Percentiles rank a stretch among this genome's conserved stretches.
Evolutionary conservation across 768 basidiomycete species (phyloP).

Genomic region (Phallus indusiatus): DNA sequence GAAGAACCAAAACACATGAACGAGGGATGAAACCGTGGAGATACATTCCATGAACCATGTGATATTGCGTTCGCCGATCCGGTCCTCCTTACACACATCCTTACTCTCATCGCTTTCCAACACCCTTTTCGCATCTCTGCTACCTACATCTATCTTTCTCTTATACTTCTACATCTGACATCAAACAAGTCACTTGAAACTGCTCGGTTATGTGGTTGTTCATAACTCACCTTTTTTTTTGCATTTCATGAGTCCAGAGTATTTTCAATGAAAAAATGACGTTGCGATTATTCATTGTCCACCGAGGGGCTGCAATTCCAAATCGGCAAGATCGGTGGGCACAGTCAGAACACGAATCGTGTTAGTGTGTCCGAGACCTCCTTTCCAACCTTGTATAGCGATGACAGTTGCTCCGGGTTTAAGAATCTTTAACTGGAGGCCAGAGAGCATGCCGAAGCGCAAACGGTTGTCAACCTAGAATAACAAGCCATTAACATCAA

Average conservation of each 20-base stretch:
- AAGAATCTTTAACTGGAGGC: constrained; percentile 77
- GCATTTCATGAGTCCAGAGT: not conserved
- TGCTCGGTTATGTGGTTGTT: not conserved
- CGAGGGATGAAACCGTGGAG: too few relatives aligned
- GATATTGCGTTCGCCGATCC: not conserved
- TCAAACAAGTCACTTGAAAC: not conserved
- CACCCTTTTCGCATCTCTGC: not conserved
- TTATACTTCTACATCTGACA: not conserved
- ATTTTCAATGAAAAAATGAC: not conserved
- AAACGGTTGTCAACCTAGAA: constrained; percentile 78
- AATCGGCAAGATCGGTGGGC: constrained; percentile 70
- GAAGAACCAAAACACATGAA: too few relatives aligned
- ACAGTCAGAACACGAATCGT: constrained; percentile 78
- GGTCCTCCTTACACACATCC: not conserved
- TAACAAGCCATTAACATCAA: constrained; percentile 11
- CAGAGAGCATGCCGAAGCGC: constrained; percentile 79
- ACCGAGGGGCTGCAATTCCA: constrained; percentile 59
- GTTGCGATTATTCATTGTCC: constrained; percentile 8
- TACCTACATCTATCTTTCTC: not conserved
- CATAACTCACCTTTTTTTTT: not conserved
- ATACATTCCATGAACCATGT: not conserved
- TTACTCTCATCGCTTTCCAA: not conserved
- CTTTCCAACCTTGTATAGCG: constrained; percentile 99
- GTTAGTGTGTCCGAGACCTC: constrained; percentile 93
- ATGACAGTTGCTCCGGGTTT: constrained; percentile 82